Percentiles rank a stretch among this genome's conserved stretches.
These are phyloP conservation scores for Ceratocystis cacaofunesta DNA, from an alignment of 2,329 filamentous ascomycete genomes.

Conservation along the genomic window DNA sequence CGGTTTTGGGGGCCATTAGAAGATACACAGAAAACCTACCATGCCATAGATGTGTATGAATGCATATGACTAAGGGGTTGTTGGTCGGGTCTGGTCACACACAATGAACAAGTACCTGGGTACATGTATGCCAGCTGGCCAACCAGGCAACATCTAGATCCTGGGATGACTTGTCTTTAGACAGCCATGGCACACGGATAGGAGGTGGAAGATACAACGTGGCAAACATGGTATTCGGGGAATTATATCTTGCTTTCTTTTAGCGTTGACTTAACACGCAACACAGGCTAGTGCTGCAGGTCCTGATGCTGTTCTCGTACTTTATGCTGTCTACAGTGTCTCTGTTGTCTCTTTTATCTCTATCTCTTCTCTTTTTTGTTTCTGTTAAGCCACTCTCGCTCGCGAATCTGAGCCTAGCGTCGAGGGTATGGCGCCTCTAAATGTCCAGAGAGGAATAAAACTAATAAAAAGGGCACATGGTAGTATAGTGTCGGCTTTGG, in stretches of 20 bases:
- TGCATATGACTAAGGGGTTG: not conserved
- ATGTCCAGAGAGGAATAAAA: not conserved
- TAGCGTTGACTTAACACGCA: not conserved
- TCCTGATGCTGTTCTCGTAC: not conserved
- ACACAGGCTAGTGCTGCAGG: not conserved
- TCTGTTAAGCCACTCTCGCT: not conserved
- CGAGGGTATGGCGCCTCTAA: not conserved
- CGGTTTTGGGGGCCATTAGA: not conserved
- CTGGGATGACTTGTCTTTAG: not conserved
- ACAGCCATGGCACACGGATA: not conserved
- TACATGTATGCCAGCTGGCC: slow-evolving; percentile 1
- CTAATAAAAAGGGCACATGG: not conserved
- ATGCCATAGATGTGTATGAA: not conserved
- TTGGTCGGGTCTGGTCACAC: too few relatives aligned
- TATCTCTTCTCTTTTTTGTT: not conserved
- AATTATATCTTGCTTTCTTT: not conserved
- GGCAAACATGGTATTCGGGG: not conserved
- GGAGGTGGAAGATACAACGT: not conserved
- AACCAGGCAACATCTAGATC: not conserved
- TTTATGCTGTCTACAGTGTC: not conserved
- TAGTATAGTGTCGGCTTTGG: not conserved
- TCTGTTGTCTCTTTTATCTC: not conserved
- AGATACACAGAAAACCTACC: not conserved
- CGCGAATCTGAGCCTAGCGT: not conserved
- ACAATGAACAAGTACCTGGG: not conserved